Base-by-base conservation (phyloP, 371 early-diverging fungal species). In the Vairimorpha ceranae region DNA sequence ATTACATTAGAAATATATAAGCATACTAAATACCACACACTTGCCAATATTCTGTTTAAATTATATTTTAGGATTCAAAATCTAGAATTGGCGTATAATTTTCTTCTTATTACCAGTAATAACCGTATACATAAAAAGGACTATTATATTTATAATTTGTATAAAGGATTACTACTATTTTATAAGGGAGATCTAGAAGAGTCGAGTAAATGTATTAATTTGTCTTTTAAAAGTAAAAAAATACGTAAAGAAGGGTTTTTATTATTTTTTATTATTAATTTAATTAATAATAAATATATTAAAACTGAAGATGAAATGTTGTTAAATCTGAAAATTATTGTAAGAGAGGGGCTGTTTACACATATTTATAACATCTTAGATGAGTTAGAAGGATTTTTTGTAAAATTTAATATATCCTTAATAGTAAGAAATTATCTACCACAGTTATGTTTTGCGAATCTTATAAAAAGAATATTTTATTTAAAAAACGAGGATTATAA, bases 211-310 rank as follows among this genome's bases (percentile, higher is more conserved):
- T 19, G 51, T 32, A 36, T 70, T 25, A 0, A 45, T 23, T 61
- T 29, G 35, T 45, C 51, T 46, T 70, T 35, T 63, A 30, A 0
- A 23, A 41, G 38, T 48, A 51, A 33, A n/a, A 70, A 35, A 21
- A 29, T 58, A 46, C 32, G 45, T 2, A 63, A 43, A 21, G 29
- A 25, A 30, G 15, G 45, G 27, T 32, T 51, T 21, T 48, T 63
- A 1, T n/a, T 63, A 29, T 70, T 58, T 63, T 70, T 70, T 61
- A 32, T 63, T 25, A 52, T 48, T 15, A 51, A 30, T 48, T 35
- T 70, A 17, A 33, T 70, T 46, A 61, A 51, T 27, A 63, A 46
- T 63, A 70, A 33, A 51, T 30, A 36, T 23, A 23, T 63, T n/a
- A 61, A 35, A 52, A 41, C 36, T 35, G 33, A 21, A 2, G 35